These are phyloP conservation scores for Phytophthora nicotianae DNA, from an alignment of 352 stramenopile species.

Conservation along the genomic window DNA sequence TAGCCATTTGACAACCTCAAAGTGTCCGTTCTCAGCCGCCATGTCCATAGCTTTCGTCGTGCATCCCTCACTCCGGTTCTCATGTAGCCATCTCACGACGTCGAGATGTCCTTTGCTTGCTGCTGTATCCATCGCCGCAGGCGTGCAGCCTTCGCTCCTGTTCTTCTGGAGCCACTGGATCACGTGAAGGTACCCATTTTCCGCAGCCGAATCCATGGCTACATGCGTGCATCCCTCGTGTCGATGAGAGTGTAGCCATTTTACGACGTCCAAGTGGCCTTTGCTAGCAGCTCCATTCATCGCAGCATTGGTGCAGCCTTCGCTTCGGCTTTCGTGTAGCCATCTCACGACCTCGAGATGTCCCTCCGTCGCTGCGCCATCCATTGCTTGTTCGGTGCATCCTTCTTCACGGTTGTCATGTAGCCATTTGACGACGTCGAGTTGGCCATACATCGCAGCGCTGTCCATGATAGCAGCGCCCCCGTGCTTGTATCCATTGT, in stretches of 20 bases:
- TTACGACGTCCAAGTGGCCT: constrained; percentile 52
- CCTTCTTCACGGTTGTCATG: constrained; percentile 30
- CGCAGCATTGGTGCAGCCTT: constrained; percentile 49
- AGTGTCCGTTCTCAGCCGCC: constrained; percentile 34
- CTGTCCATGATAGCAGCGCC: constrained; percentile 45
- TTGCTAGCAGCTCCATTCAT: constrained; percentile 52
- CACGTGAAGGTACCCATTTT: constrained; percentile 41
- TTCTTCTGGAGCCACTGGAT: constrained; percentile 50
- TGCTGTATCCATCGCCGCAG: constrained; percentile 23
- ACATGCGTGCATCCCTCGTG: constrained; percentile 46
- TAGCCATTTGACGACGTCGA: constrained; percentile 52
- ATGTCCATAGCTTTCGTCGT: constrained; percentile 32
- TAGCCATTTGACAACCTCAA: constrained; percentile 40
- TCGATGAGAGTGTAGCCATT: constrained; percentile 51
- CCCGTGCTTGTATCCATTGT: constrained; percentile 37
- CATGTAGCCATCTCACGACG: constrained; percentile 37
- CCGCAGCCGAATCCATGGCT: constrained; percentile 52
- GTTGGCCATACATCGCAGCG: constrained; percentile 48
- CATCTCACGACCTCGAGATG: constrained; percentile 39
- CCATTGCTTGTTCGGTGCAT: constrained; percentile 31
- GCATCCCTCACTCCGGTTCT: constrained; percentile 34
- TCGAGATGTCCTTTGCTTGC: constrained; percentile 35
- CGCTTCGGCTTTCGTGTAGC: constrained; percentile 40
- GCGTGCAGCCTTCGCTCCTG: constrained; percentile 43
- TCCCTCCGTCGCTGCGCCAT: constrained; percentile 38